Evolutionary conservation across 495 filamentous ascomycete genomes (phyloP).

Genomic region (Massariosphaeria phaeospora): DNA sequence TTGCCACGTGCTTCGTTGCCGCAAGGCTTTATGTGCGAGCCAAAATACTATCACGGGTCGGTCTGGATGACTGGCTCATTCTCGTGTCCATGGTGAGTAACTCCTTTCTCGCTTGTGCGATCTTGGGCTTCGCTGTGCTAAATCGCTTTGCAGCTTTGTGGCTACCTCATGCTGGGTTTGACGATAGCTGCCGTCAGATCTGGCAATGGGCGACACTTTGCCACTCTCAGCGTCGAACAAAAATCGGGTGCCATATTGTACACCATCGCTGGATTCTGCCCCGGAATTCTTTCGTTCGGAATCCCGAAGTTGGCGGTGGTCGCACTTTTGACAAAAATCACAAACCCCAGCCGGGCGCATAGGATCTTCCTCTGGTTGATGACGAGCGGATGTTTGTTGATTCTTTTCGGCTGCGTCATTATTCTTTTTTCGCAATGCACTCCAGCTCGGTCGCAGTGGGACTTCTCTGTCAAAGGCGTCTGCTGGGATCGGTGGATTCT

Average conservation of each 20-base stretch:
- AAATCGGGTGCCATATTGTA: constrained; percentile 2
- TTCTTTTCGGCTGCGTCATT: constrained; percentile 36
- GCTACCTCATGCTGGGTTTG: constrained; percentile 1
- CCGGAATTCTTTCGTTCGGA: constrained; percentile 9
- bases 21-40: background rate
- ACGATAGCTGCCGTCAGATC: background rate
- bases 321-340: constrained; percentile 34
- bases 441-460: constrained; percentile 9
- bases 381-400: constrained; percentile 22
- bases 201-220: constrained; percentile 7
- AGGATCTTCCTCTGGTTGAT: constrained; percentile 33
- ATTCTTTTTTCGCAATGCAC: constrained; percentile 27
- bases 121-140: background rate
- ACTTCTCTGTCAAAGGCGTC: constrained; percentile 28
- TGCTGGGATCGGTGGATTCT: constrained; percentile 39
- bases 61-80: constrained; percentile 6
- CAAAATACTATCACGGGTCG: background rate
- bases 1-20: constrained; percentile 1
- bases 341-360: constrained; percentile 31
- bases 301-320: constrained; percentile 38
- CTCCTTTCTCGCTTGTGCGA: background rate
- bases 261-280: constrained; percentile 14
- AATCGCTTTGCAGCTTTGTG: background rate
- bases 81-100: background rate
- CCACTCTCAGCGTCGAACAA: background rate